phyloP scores from a whole-genome alignment of 1,139 yeast genomes.

The Pichia sp. region DNA sequence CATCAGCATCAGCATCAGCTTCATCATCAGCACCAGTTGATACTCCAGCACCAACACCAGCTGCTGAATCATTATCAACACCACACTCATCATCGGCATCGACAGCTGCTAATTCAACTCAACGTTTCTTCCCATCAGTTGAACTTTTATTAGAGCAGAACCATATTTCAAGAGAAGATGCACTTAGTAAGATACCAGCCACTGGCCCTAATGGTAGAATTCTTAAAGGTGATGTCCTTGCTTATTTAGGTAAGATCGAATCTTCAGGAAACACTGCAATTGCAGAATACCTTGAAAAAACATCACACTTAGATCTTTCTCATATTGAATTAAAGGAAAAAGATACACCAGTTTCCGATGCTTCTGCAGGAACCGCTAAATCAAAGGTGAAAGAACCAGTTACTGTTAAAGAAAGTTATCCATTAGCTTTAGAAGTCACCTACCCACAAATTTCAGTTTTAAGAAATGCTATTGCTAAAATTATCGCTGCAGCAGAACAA shows the following conservation, averaged over 20 bases:
- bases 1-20: constrained; percentile 22
- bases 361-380: constrained; percentile 7
- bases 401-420: constrained; percentile 8
- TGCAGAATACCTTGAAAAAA: constrained; percentile 49
- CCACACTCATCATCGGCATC: constrained; percentile 23
- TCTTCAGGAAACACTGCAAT: constrained; percentile 47
- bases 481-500: constrained; percentile 56
- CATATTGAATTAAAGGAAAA: constrained; percentile 47
- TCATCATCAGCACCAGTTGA: constrained; percentile 1
- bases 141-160: constrained; percentile 56
- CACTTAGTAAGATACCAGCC: constrained; percentile 65
- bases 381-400: constrained; percentile 16
- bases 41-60: constrained; percentile 14
- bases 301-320: constrained; percentile 69
- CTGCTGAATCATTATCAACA: constrained; percentile 22
- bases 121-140: constrained; percentile 77
- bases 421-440: constrained; percentile 10
- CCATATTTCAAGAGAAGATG: constrained; percentile 61
- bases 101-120: constrained; percentile 50
- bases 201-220: constrained; percentile 87
- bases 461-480: constrained; percentile 14
- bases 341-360: constrained; percentile 34
- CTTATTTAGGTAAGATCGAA: constrained; percentile 69
- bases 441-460: constrained; percentile 10
- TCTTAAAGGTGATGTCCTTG: constrained; percentile 85